Base-by-base conservation (phyloP, 108 stramenopile species). In the Seminavis robusta region DNA sequence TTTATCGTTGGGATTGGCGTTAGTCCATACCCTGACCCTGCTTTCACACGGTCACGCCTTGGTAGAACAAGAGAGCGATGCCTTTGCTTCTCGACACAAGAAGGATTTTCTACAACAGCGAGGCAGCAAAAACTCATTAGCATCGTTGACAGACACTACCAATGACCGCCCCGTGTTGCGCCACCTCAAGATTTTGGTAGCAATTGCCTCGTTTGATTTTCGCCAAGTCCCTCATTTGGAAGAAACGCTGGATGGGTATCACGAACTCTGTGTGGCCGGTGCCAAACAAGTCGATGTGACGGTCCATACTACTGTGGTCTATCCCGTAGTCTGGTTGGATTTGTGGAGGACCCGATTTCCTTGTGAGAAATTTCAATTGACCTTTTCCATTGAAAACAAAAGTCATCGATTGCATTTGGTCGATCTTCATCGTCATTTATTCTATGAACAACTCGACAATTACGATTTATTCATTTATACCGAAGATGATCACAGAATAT, bases 401-500 rank as follows among this genome's bases (percentile, higher is more conserved):
- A 25, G 30, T 5, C 65, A 71, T 42, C 26, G 74, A 29, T 43
- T 76, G 41, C 69, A 76, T 49, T 23, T 76, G 16, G 74, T 76
- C 0, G 74, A 76, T 76, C 61, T 60, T 45, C 74, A 76, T 55
- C 28, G 74, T 33, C 38, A 51, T 43, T 45, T 76, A 31, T 76
- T 76, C 45, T 76, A 76, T 47, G 69, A 76, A 36, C 34, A 69
- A 31, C 60, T 76, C 30, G 74, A 71, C 31, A 27, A 50, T 19
- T 74, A 74, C 13, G 73, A 74, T 64, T 26, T 74, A 1, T 74
- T 74, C 55, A 55, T 74, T 21, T 74, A 74, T 43, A 68, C 73
- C n/a, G 73, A 74, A 63, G 75, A 76, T 62, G 75, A 76, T 37
- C 59, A 72, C 17, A 59, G 70, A 29, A 55, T 76, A 24, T 40